These are phyloP conservation scores for Moricandia moricandioides DNA, from an alignment of 345 rosid genomes.

Conservation along the genomic window DNA sequence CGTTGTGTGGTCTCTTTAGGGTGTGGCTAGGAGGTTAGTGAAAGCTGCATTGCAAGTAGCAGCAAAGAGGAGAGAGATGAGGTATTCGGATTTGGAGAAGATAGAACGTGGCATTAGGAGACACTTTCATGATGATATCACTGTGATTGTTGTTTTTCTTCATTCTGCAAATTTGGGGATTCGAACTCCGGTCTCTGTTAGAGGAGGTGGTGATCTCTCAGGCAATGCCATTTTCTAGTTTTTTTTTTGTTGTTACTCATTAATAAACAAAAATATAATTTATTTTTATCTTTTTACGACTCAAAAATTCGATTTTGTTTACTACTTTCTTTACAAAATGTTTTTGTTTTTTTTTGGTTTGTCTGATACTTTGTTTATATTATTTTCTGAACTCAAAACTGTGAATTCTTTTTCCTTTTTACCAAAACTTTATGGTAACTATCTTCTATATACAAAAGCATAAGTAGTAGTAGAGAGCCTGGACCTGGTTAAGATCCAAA, in stretches of 20 bases:
- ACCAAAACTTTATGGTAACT: background rate
- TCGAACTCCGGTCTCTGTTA: constrained; percentile 52
- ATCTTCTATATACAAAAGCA: constrained; percentile 22
- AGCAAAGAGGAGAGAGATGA: constrained; percentile 95
- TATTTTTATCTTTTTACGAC: background rate
- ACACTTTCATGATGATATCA: constrained; percentile 96
- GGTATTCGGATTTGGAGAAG: constrained; percentile 91
- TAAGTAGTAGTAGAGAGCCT: constrained; percentile 78
- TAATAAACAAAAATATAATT: background rate
- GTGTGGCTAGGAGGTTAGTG: constrained; percentile 70
- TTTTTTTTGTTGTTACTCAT: background rate
- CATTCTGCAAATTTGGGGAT: constrained; percentile 42
- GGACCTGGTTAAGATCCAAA: constrained; percentile 59
- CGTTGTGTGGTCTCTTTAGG: constrained; percentile 42
- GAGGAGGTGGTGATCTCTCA: constrained; percentile 50
- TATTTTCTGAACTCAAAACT: background rate
- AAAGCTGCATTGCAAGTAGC: constrained; percentile 85
- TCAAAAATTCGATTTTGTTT: constrained; percentile 14
- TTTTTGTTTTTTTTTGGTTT: background rate
- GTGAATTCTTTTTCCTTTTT: background rate
- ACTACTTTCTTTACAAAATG: constrained; percentile 8
- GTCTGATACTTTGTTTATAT: constrained; percentile 1
- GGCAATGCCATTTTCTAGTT: constrained; percentile 21
- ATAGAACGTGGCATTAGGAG: constrained; percentile 92
- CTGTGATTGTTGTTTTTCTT: constrained; percentile 76